Base-by-base conservation (phyloP, 495 filamentous ascomycete genomes). In the Trichoderma parareesei region DNA sequence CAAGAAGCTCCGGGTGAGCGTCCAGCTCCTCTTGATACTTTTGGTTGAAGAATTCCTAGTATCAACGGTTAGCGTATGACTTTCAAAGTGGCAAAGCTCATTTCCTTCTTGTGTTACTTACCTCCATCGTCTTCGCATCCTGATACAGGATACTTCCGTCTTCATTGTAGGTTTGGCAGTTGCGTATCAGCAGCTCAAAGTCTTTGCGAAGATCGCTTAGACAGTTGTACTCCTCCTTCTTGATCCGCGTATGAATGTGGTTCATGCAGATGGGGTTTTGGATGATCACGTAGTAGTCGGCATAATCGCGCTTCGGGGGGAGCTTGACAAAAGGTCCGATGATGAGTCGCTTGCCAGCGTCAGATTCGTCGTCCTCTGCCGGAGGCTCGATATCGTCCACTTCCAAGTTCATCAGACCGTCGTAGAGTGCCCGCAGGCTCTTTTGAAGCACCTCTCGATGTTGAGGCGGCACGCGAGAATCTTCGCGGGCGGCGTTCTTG, bases 121-220 rank as follows among this genome's bases (percentile, higher is more conserved):
- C 93, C 84, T 97, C 92, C 74, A 98, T 97, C 53, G 87, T 77
- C 72, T 92, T 92, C 55, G 92, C 94, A 81, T 98, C 95, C 70
- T 89, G 84, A 78, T 91, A 97, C 59, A 98, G 82, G 65, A 91
- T 74, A 76, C 92, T 97, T 48, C 86, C 88, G 71, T 97, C 94
- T 75, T 98, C 94, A 75, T 98, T 98, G 77, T 94, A 98, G 6
- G 88, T 93, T 71, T 90, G 81, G 66, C 93, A 96, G 78, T 98
- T 98, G 69, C 83, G 85, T 73, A 92, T 93, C 70, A 98, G 84
- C 64, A 90, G 77, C 57, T 86, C 84, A 65, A 98, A 85, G 71
- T 98, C 94, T 38, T 84, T 84, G 42, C 87, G 79, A 82, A 98
- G 90, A 67, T 90, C 89, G 67, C 79, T 86, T 64, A 97, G 75